phyloP scores from a whole-genome alignment of 805 yeast genomes.

The Saturnispora dispora region DNA sequence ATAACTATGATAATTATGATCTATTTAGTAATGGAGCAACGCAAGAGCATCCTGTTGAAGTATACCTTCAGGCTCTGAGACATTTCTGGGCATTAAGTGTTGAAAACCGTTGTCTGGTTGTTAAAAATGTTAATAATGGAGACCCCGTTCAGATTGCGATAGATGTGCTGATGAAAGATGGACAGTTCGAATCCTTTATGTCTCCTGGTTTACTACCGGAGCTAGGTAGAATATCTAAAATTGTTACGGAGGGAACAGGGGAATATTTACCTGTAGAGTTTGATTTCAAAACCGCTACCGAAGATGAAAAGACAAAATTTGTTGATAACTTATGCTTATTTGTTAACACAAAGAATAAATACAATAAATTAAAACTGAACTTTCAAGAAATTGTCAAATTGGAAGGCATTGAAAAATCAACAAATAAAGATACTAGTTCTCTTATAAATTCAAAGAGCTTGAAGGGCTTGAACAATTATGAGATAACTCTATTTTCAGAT shows the following conservation, averaged over 20 bases:
- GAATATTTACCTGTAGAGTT: conserved; percentile 44
- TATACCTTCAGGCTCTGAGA: conserved; percentile 74
- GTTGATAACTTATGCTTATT: conserved; percentile 37
- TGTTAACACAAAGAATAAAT: conserved; percentile 40
- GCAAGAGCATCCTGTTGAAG: conserved; percentile 14
- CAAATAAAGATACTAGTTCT: conserved; percentile 1
- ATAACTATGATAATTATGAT: conserved; percentile 14
- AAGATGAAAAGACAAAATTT: conserved; percentile 30
- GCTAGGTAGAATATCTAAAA: conserved; percentile 36
- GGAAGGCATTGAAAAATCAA: background rate
- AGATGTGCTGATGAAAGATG: conserved; percentile 29
- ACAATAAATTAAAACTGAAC: conserved; percentile 23
- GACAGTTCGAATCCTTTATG: conserved; percentile 25
- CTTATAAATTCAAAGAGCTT: conserved; percentile 18
- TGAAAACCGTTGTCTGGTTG: conserved; percentile 71
- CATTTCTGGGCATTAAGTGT: conserved; percentile 87
- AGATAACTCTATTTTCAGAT: conserved; percentile 13
- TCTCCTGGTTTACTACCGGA: conserved; percentile 71
- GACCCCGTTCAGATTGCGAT: conserved; percentile 43
- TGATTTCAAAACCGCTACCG: conserved; percentile 31
- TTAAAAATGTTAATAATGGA: conserved; percentile 57
- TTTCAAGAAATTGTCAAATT: conserved; percentile 12
- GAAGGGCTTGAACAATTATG: conserved; percentile 17
- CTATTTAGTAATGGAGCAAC: conserved; percentile 14
- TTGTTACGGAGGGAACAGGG: conserved; percentile 32